phyloP scores from a whole-genome alignment of 441 rosid genomes.

The Pelargonium cotyledonis region DNA sequence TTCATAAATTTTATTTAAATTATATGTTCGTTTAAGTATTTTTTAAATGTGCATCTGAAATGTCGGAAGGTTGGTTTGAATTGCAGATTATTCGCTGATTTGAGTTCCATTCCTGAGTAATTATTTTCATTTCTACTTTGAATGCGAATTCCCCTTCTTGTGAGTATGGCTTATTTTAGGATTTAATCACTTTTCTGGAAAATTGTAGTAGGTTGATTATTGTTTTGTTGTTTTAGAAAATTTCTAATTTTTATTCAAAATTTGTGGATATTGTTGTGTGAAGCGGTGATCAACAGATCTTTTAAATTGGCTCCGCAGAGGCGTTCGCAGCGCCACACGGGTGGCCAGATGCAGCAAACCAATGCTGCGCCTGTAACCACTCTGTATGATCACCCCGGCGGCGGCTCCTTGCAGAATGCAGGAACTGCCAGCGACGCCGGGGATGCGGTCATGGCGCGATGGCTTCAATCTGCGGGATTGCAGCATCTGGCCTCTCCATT shows the following conservation, averaged over 20 bases:
- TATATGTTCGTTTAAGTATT: too few relatives aligned
- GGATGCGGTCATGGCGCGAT: slow-evolving; percentile 97
- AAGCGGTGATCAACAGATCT: slow-evolving; percentile 58
- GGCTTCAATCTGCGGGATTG: slow-evolving; percentile 98
- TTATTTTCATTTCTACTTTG: slow-evolving; percentile 43
- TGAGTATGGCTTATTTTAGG: slow-evolving; percentile 28
- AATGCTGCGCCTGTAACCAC: slow-evolving; percentile 73
- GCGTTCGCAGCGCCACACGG: slow-evolving; percentile 99
- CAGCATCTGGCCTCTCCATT: slow-evolving; percentile 99
- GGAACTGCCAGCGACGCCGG: slow-evolving; percentile 66
- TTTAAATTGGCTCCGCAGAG: slow-evolving; percentile 99
- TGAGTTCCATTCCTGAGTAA: slow-evolving; percentile 21
- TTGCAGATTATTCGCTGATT: slow-evolving; percentile 28
- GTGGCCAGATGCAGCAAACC: slow-evolving; percentile 99
- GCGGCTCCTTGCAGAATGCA: slow-evolving; percentile 31
- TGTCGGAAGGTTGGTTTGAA: neutral
- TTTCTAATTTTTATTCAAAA: slow-evolving; percentile 4
- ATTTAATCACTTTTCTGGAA: too few relatives aligned
- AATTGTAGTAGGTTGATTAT: neutral
- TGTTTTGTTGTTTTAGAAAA: too few relatives aligned
- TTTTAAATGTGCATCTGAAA: too few relatives aligned
- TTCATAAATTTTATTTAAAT: too few relatives aligned
- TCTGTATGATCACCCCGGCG: slow-evolving; percentile 45
- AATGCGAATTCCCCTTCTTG: slow-evolving; percentile 40
- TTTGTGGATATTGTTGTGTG: slow-evolving; percentile 19